Evolutionary conservation across 2,329 filamentous ascomycete species (phyloP), one percentile per base, ranked within the genome.

Genomic region (Ophiobolus disseminans): DNA sequence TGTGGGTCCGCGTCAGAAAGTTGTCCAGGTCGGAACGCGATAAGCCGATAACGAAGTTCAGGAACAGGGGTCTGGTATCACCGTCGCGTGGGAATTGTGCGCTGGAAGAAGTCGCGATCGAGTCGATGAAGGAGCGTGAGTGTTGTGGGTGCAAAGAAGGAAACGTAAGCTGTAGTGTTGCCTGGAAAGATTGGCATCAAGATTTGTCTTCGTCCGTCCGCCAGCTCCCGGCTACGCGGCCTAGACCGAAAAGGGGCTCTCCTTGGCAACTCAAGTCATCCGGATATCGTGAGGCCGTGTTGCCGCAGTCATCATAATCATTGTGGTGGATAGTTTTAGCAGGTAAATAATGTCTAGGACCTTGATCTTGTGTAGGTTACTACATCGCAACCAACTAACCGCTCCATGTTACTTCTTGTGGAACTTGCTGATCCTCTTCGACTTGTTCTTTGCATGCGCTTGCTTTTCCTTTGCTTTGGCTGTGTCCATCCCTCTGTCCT

Each of bases 401-500:
- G n/a, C n/a, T n/a, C n/a, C n/a, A n/a, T n/a, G n/a, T n/a, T n/a
- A n/a, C n/a, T n/a, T n/a, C n/a, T n/a, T n/a, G n/a, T n/a, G 19
- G 5, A 46, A 8, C 20, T 46, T 46, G 21, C 37, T 26, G 40
- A 58, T 58, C 55, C 61, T 63, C 58, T 63, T 61, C 2, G 58
- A 61, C 60, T 65, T 65, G 30, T 46, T 58, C 48, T 65, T 65
- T 34, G 47, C 45, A 28, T 59, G 48, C 13, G 56, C 60, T 14
- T 64, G 55, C 58, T 72, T 65, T 56, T 72, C 62, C 53, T 68
- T 63, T 13, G 55, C 69, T 54, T 80, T 80, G 40, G 55, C 57
- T 16, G 62, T 60, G 36, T 61, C 69, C 50, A 82, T 80, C 3
- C 79, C 82, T 34, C 85, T 76, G 64, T 87, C 84, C 2, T 77